Evolutionary conservation across 2,329 filamentous ascomycete genomes (phyloP).

Genomic region (Fusarium sp.): DNA sequence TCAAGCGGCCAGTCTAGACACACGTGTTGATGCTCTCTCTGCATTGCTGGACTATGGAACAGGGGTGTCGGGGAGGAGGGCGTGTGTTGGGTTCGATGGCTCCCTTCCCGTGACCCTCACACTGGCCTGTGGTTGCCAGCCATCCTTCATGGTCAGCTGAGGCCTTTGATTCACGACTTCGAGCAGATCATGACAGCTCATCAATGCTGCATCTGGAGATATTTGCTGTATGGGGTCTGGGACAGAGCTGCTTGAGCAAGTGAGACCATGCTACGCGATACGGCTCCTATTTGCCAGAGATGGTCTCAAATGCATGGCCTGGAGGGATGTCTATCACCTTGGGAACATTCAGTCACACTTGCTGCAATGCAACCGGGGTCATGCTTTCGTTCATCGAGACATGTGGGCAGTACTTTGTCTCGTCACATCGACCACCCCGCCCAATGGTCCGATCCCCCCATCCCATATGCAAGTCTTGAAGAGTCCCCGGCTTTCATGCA

Average conservation of each 20-base stretch:
- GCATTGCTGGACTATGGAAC: slow-evolving; percentile 19
- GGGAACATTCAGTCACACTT: slow-evolving; percentile 24
- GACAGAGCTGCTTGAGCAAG: slow-evolving; percentile 21
- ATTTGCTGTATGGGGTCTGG: slow-evolving; percentile 27
- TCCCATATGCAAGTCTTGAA: slow-evolving; percentile 16
- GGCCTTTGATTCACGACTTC: slow-evolving; percentile 15
- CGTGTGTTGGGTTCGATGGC: slow-evolving; percentile 15
- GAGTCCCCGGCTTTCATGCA: slow-evolving; percentile 23
- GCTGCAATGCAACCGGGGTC: slow-evolving; percentile 31
- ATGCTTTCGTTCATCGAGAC: slow-evolving; percentile 30
- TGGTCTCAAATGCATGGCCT: slow-evolving; percentile 16
- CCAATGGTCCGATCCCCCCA: slow-evolving; percentile 36
- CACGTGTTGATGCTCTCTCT: slow-evolving; percentile 31
- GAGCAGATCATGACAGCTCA: slow-evolving; percentile 41
- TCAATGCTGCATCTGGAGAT: slow-evolving; percentile 35
- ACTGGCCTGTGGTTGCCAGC: slow-evolving; percentile 22
- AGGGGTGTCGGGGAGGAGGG: slow-evolving; percentile 25
- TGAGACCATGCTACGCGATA: slow-evolving; percentile 11
- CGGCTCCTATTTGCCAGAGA: slow-evolving; percentile 23
- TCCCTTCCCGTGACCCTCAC: slow-evolving; percentile 29
- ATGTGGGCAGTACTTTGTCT: not conserved
- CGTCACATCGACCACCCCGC: slow-evolving; percentile 29
- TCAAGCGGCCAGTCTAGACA: slow-evolving; percentile 30
- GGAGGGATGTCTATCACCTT: slow-evolving; percentile 8
- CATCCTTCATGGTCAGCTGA: slow-evolving; percentile 25